Conservation (phyloP, 2,329 filamentous ascomycete species). For the Colletotrichum karsti region DNA sequence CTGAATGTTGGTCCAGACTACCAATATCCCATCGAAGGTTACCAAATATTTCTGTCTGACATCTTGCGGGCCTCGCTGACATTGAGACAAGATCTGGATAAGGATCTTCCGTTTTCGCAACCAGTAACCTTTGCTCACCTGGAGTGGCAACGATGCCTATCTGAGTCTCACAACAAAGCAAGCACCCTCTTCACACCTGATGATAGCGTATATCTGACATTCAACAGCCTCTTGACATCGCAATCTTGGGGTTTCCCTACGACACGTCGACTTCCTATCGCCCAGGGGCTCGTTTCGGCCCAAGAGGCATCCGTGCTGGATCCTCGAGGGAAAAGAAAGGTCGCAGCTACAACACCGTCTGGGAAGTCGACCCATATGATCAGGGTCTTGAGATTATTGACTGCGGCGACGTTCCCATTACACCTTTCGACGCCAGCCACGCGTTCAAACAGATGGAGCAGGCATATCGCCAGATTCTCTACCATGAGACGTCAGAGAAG, state of each 20-base stretch:
- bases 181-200: not conserved
- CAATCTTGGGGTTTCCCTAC: slow-evolving; percentile 12
- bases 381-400: slow-evolving; percentile 47
- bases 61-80: not conserved
- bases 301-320: slow-evolving; percentile 84
- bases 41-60: not conserved
- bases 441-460: slow-evolving; percentile 85
- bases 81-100: slow-evolving; percentile 2
- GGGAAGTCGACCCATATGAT: not conserved
- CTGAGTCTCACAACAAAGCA: slow-evolving; percentile 7
- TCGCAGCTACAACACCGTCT: slow-evolving; percentile 21
- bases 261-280: slow-evolving; percentile 17
- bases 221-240: not conserved
- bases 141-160: slow-evolving; percentile 11
- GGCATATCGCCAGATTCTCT: slow-evolving; percentile 60
- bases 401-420: not conserved
- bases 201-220: not conserved
- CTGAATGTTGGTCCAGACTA: not conserved
- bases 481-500: not conserved
- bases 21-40: not conserved
- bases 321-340: slow-evolving; percentile 78
- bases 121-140: slow-evolving; percentile 16
- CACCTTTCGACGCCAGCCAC: slow-evolving; percentile 84
- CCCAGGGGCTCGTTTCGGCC: slow-evolving; percentile 79
- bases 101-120: slow-evolving; percentile 18